phyloP scores from a whole-genome alignment of 805 yeast species.

The Cephaloascus fragrans region DNA sequence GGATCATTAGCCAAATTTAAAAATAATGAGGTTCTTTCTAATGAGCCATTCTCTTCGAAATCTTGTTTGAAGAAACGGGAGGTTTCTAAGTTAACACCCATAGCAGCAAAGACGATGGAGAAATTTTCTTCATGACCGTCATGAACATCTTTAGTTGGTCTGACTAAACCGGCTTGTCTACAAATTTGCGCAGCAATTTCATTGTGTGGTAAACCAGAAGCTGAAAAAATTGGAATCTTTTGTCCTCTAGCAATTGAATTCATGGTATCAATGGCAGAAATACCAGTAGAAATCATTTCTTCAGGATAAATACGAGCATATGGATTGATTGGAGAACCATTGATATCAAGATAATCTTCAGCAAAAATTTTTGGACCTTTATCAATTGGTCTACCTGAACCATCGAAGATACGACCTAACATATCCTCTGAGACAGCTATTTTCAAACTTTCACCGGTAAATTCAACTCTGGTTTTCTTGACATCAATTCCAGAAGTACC shows the following conservation, averaged over 20 bases:
- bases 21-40: conserved; percentile 95
- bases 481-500: conserved; percentile 99
- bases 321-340: conserved; percentile 98
- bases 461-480: conserved; percentile 93
- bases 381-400: conserved; percentile 97
- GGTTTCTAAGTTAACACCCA: conserved; percentile 99
- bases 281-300: conserved; percentile 99
- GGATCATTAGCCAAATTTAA: conserved; percentile 98
- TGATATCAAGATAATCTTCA: conserved; percentile 95
- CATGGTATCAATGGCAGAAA: conserved; percentile 98
- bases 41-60: conserved; percentile 97
- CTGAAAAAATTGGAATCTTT: conserved; percentile 97
- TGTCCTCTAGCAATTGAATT: conserved; percentile 99
- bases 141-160: conserved; percentile 99
- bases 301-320: conserved; percentile 98
- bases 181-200: conserved; percentile 99
- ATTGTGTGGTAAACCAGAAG: conserved; percentile 98
- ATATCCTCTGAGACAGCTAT: conserved; percentile 95
- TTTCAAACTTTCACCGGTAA: conserved; percentile 89
- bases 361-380: conserved; percentile 98
- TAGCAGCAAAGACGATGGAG: conserved; percentile 98
- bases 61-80: conserved; percentile 98
- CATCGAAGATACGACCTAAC: conserved; percentile 96
- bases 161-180: conserved; percentile 98
- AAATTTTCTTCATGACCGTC: conserved; percentile 99